Evolutionary conservation across 2,329 filamentous ascomycete genomes (phyloP).

Genomic region (Lasiodiplodia gonubiensis): DNA sequence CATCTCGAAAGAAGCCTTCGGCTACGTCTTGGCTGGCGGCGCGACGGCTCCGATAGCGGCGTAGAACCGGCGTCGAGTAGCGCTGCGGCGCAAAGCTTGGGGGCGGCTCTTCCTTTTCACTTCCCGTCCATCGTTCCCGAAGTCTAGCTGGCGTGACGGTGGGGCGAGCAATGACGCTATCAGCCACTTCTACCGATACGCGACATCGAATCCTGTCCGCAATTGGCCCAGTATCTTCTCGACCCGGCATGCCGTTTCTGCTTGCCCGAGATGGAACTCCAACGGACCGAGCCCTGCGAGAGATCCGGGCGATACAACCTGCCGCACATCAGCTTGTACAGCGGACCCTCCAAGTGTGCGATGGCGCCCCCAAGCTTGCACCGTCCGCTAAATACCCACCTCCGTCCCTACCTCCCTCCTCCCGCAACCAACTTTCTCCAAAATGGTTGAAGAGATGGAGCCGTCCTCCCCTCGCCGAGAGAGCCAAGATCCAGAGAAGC

Average conservation of each 20-base stretch:
- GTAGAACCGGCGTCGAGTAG: neutral
- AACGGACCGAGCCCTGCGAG: neutral
- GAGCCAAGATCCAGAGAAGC: constrained; percentile 18
- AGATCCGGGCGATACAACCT: constrained; percentile 24
- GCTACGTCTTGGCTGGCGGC: neutral
- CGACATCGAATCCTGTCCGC: neutral
- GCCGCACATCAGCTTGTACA: constrained; percentile 10
- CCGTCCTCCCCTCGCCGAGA: neutral
- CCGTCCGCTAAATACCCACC: constrained; percentile 13
- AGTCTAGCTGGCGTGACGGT: constrained; percentile 26
- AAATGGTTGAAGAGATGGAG: neutral
- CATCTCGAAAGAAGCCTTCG: neutral
- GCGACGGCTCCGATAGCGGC: constrained; percentile 17
- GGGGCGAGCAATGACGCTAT: constrained; percentile 25
- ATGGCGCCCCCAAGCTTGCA: neutral
- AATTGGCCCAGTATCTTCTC: neutral
- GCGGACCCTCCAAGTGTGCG: constrained; percentile 1
- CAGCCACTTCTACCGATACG: constrained; percentile 20
- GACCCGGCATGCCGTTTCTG: constrained; percentile 21
- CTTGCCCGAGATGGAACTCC: neutral
- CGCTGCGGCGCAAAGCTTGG: neutral
- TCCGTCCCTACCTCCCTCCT: neutral
- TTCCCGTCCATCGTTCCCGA: constrained; percentile 28
- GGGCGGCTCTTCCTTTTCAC: constrained; percentile 4
- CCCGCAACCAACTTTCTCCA: too few relatives aligned